phyloP scores from a whole-genome alignment of 2,329 filamentous ascomycete species.

The Pseudogymnoascus sp. region DNA sequence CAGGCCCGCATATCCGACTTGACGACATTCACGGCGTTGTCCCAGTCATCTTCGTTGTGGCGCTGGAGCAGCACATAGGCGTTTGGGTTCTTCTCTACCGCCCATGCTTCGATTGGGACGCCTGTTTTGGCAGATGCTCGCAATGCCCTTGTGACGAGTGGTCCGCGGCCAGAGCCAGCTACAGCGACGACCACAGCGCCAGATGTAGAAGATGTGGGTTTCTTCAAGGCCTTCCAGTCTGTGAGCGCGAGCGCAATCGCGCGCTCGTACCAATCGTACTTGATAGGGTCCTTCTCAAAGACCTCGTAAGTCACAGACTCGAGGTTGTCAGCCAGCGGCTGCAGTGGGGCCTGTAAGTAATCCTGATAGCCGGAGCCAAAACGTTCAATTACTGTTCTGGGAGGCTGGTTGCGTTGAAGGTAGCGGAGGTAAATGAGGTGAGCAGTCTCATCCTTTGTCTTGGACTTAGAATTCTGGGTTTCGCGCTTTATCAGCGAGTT shows the following conservation, averaged over 20 bases:
- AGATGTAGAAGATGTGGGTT: constrained; percentile 63
- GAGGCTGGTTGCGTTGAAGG: constrained; percentile 72
- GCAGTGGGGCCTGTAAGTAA: constrained; percentile 88
- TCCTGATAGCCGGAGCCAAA: constrained; percentile 79
- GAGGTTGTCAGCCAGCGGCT: constrained; percentile 90
- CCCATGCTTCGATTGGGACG: constrained; percentile 78
- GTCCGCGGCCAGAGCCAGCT: constrained; percentile 85
- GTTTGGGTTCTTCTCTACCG: constrained; percentile 96
- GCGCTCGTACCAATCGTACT: constrained; percentile 90
- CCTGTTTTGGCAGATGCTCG: constrained; percentile 69
- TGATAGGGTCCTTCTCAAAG: constrained; percentile 96
- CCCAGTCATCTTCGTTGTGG: constrained; percentile 79
- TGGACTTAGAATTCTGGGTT: constrained; percentile 18
- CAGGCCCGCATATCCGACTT: constrained; percentile 97
- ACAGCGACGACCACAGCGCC: constrained; percentile 79
- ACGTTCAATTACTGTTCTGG: constrained; percentile 52
- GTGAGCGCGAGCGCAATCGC: constrained; percentile 72
- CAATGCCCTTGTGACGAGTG: constrained; percentile 79
- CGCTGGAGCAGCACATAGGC: constrained; percentile 87
- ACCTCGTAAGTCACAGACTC: constrained; percentile 98
- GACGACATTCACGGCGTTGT: constrained; percentile 70
- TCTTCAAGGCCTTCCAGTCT: constrained; percentile 67
- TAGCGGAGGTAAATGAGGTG: constrained; percentile 78
- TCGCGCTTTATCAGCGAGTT: constrained; percentile 21
- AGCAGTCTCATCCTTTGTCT: constrained; percentile 47